Conservation (phyloP, 108 stramenopile genomes). For the Nitzschia inconspicua region DNA sequence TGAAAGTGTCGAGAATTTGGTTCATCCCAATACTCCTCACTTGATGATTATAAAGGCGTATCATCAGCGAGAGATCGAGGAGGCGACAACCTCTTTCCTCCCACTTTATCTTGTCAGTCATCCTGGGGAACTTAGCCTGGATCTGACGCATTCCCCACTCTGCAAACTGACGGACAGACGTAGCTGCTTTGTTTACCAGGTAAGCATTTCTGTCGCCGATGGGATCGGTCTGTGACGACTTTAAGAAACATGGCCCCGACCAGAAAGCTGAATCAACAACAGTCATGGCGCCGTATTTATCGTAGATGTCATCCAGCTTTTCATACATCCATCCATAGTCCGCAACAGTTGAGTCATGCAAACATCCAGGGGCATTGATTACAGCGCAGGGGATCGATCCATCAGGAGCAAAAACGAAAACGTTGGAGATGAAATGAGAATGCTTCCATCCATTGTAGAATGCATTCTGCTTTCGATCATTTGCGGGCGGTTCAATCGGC, state of each 20-base stretch:
- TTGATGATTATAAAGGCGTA: constrained; percentile 2
- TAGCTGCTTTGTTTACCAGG: background rate
- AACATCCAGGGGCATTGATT: constrained; percentile 25
- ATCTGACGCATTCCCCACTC: constrained; percentile 1
- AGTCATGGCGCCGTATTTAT: background rate
- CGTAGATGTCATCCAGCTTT: background rate
- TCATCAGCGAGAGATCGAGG: constrained; percentile 7
- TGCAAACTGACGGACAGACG: background rate
- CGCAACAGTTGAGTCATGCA: constrained; percentile 4
- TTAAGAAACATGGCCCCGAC: background rate
- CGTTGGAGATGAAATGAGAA: no score
- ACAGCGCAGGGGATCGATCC: constrained; percentile 21
- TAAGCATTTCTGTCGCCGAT: background rate
- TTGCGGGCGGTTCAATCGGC: background rate
- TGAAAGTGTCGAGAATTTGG: background rate
- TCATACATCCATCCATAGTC: background rate
- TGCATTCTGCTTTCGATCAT: background rate
- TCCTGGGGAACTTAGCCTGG: background rate
- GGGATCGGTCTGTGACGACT: background rate
- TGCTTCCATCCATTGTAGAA: background rate
- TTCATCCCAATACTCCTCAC: background rate
- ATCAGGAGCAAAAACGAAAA: constrained; percentile 38
- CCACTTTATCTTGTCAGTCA: background rate
- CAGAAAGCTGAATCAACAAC: background rate
- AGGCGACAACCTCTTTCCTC: background rate